Base-by-base conservation (phyloP, 768 basidiomycete species). In the Termitomyces sp. region DNA sequence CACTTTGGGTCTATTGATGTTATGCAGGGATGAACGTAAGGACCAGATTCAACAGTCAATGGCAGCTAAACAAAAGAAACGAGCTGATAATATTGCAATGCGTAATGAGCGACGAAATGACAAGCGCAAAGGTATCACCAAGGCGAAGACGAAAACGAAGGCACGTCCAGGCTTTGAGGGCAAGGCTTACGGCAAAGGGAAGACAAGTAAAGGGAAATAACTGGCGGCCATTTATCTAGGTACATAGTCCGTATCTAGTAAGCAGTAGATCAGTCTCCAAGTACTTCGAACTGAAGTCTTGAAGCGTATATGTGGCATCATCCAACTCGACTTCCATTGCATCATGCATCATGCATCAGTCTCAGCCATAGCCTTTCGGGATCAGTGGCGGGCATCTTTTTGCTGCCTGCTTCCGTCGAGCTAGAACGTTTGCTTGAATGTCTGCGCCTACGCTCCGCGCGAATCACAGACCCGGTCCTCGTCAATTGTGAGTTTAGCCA, bases 41-140 rank as follows among this genome's bases (percentile, higher is more conserved):
- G 87, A 90, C 57, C 86, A 91, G 40, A 68, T 94, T 30, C 65
- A 80, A 3, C 79, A 85, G 12, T 80, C 87, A 2, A 89, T 93
- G 82, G 89, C 89, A 1, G 90, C 91, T 33, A 87, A 83, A 70
- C 89, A 93, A 73, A 93, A 95, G 77, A 98, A 98, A 73, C 82
- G 94, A 4, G 69, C 85, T 14, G 94, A 96, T 66, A 98, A 98
- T 67, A 90, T 98, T 65, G 89, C 93, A 0, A 85, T 82, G 77
- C 85, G 94, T 18, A 85, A 87, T 58, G 94, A 98, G 69, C 79
- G 88, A 36, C 80, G 81, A 70, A 82, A 83, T 49, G 91, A 94
- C 65, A 83, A 86, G 61, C 79, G 83, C 65, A 85, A 79, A 75
- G 84, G 64, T 51, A 68, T 66, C 13, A 75, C 75, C 62, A 79